A percentile compares a stretch with the other conserved stretches of the same genome.
Conservation (phyloP, 2,329 filamentous ascomycete species). For the Sphaerulina populicola region DNA sequence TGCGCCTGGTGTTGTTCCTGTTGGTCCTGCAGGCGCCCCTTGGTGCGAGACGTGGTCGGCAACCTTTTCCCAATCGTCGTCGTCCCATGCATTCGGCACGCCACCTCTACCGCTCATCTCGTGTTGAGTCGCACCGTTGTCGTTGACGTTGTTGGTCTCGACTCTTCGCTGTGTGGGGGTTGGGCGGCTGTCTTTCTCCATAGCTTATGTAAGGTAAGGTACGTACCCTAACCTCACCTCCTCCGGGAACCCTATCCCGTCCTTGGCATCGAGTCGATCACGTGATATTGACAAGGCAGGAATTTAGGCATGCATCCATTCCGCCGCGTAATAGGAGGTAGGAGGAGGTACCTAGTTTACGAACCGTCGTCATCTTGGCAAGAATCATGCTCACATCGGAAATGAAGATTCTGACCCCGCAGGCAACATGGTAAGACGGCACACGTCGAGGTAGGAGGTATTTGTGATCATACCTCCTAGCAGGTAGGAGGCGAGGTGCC, state of each 20-base stretch:
- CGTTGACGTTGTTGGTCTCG: neutral
- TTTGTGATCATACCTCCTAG: no score
- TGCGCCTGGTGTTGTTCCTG: constrained; percentile 20
- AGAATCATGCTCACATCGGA: no score
- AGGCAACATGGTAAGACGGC: neutral
- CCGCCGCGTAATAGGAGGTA: no score
- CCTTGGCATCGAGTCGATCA: no score
- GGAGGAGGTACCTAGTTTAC: no score
- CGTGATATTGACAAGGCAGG: no score
- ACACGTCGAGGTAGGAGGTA: neutral
- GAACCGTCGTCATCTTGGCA: no score
- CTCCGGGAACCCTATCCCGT: no score
- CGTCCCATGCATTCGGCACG: constrained; percentile 76
- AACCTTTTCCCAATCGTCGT: constrained; percentile 70
- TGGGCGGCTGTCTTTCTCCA: neutral
- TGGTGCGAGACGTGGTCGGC: constrained; percentile 45
- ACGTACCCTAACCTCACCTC: no score
- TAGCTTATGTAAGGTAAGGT: neutral
- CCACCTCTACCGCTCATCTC: constrained; percentile 40
- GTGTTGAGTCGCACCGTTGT: neutral
- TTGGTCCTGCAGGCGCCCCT: constrained; percentile 26
- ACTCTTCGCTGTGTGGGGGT: neutral
- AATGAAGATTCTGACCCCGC: neutral
- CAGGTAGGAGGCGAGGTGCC: no score
- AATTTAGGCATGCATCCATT: no score